A percentile compares a stretch with the other conserved stretches of the same genome.
phyloP scores from a whole-genome alignment of 176 grass and related monocot species.

The Oryza glaberrima region DNA sequence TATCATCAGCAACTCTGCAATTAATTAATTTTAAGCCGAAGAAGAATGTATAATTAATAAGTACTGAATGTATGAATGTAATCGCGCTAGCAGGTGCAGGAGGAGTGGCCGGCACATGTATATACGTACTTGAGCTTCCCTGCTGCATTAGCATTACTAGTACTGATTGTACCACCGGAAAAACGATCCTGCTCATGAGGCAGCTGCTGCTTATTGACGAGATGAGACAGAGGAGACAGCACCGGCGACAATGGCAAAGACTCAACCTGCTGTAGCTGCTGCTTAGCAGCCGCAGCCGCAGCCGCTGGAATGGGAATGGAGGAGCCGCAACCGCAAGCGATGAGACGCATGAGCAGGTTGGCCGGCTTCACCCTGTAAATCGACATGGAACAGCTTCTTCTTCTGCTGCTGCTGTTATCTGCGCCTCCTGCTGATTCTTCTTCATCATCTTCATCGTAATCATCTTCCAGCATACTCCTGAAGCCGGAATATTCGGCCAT shows the following conservation, averaged over 20 bases:
- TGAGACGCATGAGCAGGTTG: slow-evolving; percentile 71
- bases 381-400: slow-evolving; percentile 25
- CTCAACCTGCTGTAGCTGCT: slow-evolving; percentile 19
- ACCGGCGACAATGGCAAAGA: slow-evolving; percentile 50
- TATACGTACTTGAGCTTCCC: background rate
- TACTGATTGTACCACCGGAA: background rate
- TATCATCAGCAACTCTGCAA: background rate
- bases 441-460: background rate
- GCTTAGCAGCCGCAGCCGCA: no score
- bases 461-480: slow-evolving; percentile 54
- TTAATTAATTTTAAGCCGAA: background rate
- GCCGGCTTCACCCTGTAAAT: slow-evolving; percentile 58
- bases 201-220: background rate
- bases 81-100: background rate
- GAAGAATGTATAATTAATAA: no score
- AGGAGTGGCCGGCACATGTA: no score
- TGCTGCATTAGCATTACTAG: no score
- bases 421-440: background rate
- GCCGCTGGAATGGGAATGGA: background rate
- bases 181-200: background rate
- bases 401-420: background rate
- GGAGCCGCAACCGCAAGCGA: slow-evolving; percentile 70
- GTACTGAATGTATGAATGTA: background rate
- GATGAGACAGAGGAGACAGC: slow-evolving; percentile 44
- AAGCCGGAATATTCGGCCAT: slow-evolving; percentile 53